Conservation (phyloP, 805 yeast species). For the Tetrapisispora arboricola region DNA sequence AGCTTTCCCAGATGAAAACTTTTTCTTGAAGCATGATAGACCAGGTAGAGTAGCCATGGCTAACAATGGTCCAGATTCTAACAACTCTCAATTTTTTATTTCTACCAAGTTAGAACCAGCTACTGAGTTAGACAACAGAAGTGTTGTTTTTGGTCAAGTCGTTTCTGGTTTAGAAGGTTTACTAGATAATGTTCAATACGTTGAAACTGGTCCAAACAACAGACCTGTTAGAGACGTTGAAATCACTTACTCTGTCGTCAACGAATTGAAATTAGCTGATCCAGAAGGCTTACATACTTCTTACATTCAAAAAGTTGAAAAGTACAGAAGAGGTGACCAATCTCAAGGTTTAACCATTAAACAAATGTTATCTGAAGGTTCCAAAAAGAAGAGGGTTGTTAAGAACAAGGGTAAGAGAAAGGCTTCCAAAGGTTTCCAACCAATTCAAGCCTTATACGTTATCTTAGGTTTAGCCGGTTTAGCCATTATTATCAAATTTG, state of each 20-base stretch:
- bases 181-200: conserved; percentile 49
- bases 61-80: conserved; percentile 56
- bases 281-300: conserved; percentile 13
- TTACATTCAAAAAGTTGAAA: conserved; percentile 15
- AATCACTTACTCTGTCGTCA: conserved; percentile 30
- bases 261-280: conserved; percentile 17
- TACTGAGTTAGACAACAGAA: conserved; percentile 45
- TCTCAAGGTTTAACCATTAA: conserved; percentile 17
- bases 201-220: conserved; percentile 32
- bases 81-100: conserved; percentile 63
- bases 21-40: conserved; percentile 52
- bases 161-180: conserved; percentile 51
- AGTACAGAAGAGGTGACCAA: conserved; percentile 22
- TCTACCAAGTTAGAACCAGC: conserved; percentile 41
- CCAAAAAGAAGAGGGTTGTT: conserved; percentile 4
- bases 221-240: conserved; percentile 36
- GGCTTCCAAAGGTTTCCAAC: conserved; percentile 3
- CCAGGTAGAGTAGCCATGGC: conserved; percentile 67
- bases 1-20: conserved; percentile 69
- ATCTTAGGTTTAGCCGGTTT: conserved; percentile 2
- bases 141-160: conserved; percentile 75
- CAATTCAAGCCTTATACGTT: conserved; percentile 2
- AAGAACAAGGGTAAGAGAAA: conserved; percentile 1
- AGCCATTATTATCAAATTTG: neutral
- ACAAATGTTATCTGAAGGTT: conserved; percentile 5